Evolutionary conservation across 495 filamentous ascomycete genomes (phyloP), one percentile per base, ranked within the genome.

Genomic region (Polyplosphaeria fusca): DNA sequence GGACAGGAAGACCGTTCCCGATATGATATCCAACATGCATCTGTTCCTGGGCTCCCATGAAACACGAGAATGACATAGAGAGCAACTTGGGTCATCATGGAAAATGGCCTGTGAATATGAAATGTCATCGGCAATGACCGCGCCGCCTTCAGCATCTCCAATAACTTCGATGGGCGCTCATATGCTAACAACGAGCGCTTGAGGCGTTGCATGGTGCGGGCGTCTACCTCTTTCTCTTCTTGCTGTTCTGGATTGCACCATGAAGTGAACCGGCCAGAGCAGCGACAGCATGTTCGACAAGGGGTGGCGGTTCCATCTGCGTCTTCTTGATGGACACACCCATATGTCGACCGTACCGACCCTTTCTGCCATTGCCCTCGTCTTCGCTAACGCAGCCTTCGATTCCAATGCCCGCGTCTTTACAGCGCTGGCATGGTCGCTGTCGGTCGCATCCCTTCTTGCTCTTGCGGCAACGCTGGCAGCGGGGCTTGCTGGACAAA

Each of bases 371-470:
- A 70, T 96, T 96, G 30, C 87, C 87, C 69, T 98, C 93, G 57
- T 98, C 94, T 70, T 98, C 93, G 71, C 90, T 95, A 69, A 97
- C 81, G 70, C 93, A 98, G 44, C 88, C 86, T 37, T 97, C 91
- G 48, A 89, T 81, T 44, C 87, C 85, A 64, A 98, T 86, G 13
- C 93, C 93, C 23, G 94, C 93, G 74, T 98, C 93, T 68, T 89
- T 88, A 82, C 93, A 98, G 56, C 93, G 82, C 32, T 88, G 87
- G 67, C 93, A 98, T 11, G 93, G 93, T 37, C 93, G 84, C 67
- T 96, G 91, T 49, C 93, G 85, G 76, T 98, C 94, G 68, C 93
- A 98, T 4, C 93, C 93, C 73, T 98, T 98, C 79, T 98, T 98
- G 70, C 91, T 96, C 81, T 97, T 97, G 58, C 93, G 86, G 77